Base-by-base conservation (phyloP, 2,329 filamentous ascomycete genomes). In the Thielaviopsis cerberus region DNA sequence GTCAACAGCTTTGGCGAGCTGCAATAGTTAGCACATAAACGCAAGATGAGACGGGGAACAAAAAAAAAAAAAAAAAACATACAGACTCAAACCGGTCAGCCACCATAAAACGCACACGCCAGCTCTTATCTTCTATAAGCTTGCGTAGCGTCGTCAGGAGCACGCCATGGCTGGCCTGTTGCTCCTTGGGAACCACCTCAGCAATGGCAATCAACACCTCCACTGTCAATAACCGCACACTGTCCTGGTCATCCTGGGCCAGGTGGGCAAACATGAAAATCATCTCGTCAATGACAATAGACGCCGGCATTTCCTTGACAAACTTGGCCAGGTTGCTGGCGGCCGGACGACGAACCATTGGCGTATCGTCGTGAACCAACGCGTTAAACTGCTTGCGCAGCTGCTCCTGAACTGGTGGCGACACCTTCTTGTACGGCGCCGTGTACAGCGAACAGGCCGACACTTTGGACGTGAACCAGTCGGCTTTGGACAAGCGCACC, bases 401-500 rank as follows among this genome's bases (percentile, higher is more conserved):
- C 65, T 84, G 85, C 73, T 95, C 88, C 74, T 98, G 92, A 64
- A 90, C 82, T n/a, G 83, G 78, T 55, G 85, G 79, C 58, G 88
- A 85, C 61, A 92, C 88, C 76, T 94, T 94, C 67, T 83, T 85
- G 76, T 98, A 98, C 63, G 92, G 91, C 54, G 83, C 81, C 69
- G 87, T 92, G 76, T 91, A 98, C 62, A 98, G 85, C 62, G 92
- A 92, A 63, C 91, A 95, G 62, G 91, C 92, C 30, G 92, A 98
- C 63, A 98, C 92, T 75, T 97, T 98, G 63, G 92, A 97, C 59
- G 92, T 98, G 73, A 98, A 98, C 92, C 92, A 98, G 74, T 98
- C 92, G 73, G 92, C 92, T 79, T 97, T 98, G 64, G 92, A 94
- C 62, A 98, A 86, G 69, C 92, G 88, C 68, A 94, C 81, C 61